Percentiles rank a stretch among this genome's conserved stretches.
Evolutionary conservation across 306 rosid genomes (phyloP).

Genomic region (Castanospermum australe): DNA sequence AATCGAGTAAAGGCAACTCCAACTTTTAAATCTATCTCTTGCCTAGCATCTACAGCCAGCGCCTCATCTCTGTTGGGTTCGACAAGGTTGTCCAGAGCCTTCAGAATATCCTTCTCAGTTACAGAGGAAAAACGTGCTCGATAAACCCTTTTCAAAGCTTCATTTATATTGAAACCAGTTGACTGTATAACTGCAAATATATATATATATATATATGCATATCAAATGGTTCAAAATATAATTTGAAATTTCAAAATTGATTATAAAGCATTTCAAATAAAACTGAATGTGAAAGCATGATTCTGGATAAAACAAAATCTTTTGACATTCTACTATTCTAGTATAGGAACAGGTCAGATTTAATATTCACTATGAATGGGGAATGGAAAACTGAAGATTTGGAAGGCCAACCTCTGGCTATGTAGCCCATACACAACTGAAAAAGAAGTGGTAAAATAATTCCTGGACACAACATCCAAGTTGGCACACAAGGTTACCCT

Average conservation of each 20-base stretch:
- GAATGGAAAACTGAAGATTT: background rate
- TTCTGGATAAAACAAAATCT: slow-evolving; percentile 10
- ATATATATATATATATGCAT: too few species aligned
- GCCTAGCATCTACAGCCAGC: slow-evolving; percentile 95
- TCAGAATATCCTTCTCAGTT: slow-evolving; percentile 84
- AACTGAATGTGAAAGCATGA: slow-evolving; percentile 6
- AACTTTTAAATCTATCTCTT: slow-evolving; percentile 98
- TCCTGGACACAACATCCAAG: background rate
- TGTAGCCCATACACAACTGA: background rate
- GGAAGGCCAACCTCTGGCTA: slow-evolving; percentile 15
- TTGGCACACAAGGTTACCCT: slow-evolving; percentile 12
- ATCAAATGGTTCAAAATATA: slow-evolving; percentile 19
- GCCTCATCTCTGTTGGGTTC: slow-evolving; percentile 84
- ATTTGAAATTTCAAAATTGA: slow-evolving; percentile 18
- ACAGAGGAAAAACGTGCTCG: slow-evolving; percentile 97
- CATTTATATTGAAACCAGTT: slow-evolving; percentile 61
- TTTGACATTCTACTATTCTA: background rate
- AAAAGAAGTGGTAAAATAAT: background rate
- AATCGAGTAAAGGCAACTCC: slow-evolving; percentile 97
- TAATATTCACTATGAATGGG: background rate
- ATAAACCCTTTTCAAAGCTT: slow-evolving; percentile 48
- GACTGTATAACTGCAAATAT: slow-evolving; percentile 89
- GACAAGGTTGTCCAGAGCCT: slow-evolving; percentile 86
- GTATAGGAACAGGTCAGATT: background rate
- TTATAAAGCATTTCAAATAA: slow-evolving; percentile 15